These are phyloP conservation scores for Russula virescens DNA, from an alignment of 768 basidiomycete genomes.

Conservation along the genomic window DNA sequence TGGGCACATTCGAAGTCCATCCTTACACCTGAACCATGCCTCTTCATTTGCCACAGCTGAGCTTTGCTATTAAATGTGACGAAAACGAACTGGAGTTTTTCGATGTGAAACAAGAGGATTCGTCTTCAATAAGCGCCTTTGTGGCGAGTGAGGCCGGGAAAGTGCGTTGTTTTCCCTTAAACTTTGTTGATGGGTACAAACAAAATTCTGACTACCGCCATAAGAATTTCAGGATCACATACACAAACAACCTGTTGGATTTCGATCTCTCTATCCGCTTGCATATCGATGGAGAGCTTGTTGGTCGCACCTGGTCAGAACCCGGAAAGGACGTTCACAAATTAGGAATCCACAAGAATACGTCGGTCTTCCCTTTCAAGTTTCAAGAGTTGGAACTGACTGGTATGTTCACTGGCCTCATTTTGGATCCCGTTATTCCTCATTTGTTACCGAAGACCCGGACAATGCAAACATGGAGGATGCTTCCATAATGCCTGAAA, in stretches of 20 bases:
- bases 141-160: conserved; percentile 17
- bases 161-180: background rate
- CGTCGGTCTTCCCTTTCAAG: conserved; percentile 5
- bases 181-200: too few species aligned
- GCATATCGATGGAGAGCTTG: conserved; percentile 4
- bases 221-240: conserved; percentile 7
- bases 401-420: background rate
- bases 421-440: too few species aligned
- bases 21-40: conserved; percentile 5
- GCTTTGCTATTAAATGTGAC: background rate
- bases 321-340: background rate
- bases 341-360: background rate
- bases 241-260: background rate
- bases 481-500: conserved; percentile 4
- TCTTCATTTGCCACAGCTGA: background rate
- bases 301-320: background rate
- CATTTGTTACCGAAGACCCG: background rate
- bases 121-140: background rate
- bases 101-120: background rate
- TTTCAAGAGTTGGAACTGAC: conserved; percentile 12
- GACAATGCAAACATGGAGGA: conserved; percentile 14
- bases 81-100: background rate
- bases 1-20: background rate
- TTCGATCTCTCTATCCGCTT: background rate
- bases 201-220: background rate